Base-by-base conservation (phyloP, 495 filamentous ascomycete genomes). In the Neurospora sublineolata region DNA sequence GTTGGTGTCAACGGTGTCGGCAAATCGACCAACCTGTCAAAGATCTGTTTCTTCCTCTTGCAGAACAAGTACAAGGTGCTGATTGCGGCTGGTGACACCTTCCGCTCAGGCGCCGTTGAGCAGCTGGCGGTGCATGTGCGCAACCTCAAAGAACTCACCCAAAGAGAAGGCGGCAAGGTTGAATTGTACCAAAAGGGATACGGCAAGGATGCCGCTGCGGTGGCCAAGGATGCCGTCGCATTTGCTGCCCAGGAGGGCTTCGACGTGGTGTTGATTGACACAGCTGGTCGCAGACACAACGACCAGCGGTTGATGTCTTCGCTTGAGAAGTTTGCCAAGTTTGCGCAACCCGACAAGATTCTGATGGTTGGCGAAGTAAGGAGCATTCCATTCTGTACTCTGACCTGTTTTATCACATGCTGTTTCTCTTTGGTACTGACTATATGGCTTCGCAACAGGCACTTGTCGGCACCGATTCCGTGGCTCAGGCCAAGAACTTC, bases 1-100 rank as follows among this genome's bases (percentile, higher is more conserved):
- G 96, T 99, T 39, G 95, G 95, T 69, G 95, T 99, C 76, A 99
- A 99, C 77, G 95, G 95, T 33, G 95, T 99, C 67, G 95, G 95
- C 77, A 99, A 99, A 82, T 97, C 93, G 9, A 99, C 95, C 23
- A 98, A 97, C 74, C 83, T 99, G 20, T 93, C 92, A 78, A 99
- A 99, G 82, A 95, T 99, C 72, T 94, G 92, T 79, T 98, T 94
- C 83, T 97, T 98, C 84, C 86, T 99, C 12, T 85, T 99, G 30
- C 96, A 99, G 79, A 98, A 99, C 83, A 92, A 94, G 77, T 96
- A 94, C 83, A 90, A 91, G 74, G 92, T 99, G n/a, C 86, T 99
- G 68, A 92, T 99, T 76, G 95, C 93, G 1, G 95, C 96, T 16
- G 97, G 92, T 75, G 95, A 99, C 80, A 99, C 95, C 11, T 99